These are phyloP conservation scores for Dothideomycetidae sp. DNA, from an alignment of 2,329 filamentous ascomycete species.

Conservation along the genomic window DNA sequence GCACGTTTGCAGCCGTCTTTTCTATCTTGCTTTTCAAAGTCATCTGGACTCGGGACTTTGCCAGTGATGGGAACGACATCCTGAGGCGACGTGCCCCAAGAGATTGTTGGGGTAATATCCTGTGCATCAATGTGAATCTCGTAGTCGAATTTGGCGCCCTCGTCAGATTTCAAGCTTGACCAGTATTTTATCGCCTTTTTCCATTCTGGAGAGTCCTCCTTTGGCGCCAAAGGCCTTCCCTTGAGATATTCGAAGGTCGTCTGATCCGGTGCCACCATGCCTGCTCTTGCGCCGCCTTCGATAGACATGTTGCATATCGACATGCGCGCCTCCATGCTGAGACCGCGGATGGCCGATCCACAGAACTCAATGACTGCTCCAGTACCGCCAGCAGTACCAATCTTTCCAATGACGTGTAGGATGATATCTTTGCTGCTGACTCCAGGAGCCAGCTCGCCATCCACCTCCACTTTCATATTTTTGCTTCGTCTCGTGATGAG, in stretches of 20 bases:
- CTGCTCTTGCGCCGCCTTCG: constrained; percentile 84
- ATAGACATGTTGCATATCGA: constrained; percentile 99
- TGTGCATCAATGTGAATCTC: constrained; percentile 83
- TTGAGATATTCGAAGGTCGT: constrained; percentile 92
- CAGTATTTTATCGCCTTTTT: constrained; percentile 78
- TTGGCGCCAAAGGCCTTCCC: constrained; percentile 75
- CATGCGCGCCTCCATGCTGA: constrained; percentile 95
- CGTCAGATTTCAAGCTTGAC: constrained; percentile 71
- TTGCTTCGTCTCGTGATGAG: constrained; percentile 90
- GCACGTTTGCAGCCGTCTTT: constrained; percentile 67
- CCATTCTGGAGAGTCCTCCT: constrained; percentile 75
- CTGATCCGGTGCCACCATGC: constrained; percentile 93
- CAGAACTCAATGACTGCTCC: constrained; percentile 95
- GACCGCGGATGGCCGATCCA: constrained; percentile 72
- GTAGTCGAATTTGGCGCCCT: constrained; percentile 77
- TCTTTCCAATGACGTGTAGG: constrained; percentile 80
- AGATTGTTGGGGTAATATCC: constrained; percentile 85
- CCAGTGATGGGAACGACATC: constrained; percentile 92
- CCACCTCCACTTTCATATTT: constrained; percentile 96
- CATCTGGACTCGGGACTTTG: constrained; percentile 76
- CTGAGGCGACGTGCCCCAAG: constrained; percentile 94
- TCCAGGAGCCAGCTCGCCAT: constrained; percentile 76
- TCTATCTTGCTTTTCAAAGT: constrained; percentile 66
- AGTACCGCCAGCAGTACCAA: constrained; percentile 89
- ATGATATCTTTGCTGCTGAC: constrained; percentile 95